Evolutionary conservation across 257 asterid species (phyloP).

Genomic region (Gynochthodes officinalis): DNA sequence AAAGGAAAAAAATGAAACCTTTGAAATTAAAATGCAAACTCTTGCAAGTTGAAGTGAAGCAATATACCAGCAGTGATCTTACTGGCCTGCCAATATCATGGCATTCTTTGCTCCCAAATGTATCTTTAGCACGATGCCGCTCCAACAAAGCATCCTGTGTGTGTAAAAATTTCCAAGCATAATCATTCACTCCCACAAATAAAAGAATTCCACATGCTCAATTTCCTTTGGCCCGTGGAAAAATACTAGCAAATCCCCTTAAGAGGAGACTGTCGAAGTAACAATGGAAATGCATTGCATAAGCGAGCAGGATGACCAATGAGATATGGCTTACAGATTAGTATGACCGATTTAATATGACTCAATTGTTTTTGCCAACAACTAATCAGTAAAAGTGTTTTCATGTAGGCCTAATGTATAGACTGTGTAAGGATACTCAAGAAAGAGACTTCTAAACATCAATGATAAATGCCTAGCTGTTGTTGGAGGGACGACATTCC

Average conservation of each 20-base stretch:
- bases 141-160: constrained; percentile 70
- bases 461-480: too few species aligned
- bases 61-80: constrained; percentile 60
- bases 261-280: not conserved
- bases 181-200: not conserved
- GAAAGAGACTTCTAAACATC: not conserved
- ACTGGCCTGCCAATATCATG: constrained; percentile 55
- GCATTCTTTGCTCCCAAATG: constrained; percentile 48
- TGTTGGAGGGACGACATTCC: not conserved
- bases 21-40: not conserved
- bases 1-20: not conserved
- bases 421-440: not conserved
- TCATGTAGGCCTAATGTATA: too few species aligned
- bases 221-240: not conserved
- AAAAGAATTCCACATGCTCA: not conserved
- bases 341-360: not conserved
- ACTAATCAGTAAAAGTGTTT: not conserved
- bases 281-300: not conserved
- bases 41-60: not conserved
- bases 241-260: not conserved
- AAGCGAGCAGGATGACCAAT: not conserved
- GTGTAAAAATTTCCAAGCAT: not conserved
- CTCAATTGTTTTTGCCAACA: not conserved
- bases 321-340: not conserved
- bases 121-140: constrained; percentile 53